Evolutionary conservation across 2,329 filamentous ascomycete genomes (phyloP), one percentile per base, ranked within the genome.

Genomic region (Diplodia sapinea): DNA sequence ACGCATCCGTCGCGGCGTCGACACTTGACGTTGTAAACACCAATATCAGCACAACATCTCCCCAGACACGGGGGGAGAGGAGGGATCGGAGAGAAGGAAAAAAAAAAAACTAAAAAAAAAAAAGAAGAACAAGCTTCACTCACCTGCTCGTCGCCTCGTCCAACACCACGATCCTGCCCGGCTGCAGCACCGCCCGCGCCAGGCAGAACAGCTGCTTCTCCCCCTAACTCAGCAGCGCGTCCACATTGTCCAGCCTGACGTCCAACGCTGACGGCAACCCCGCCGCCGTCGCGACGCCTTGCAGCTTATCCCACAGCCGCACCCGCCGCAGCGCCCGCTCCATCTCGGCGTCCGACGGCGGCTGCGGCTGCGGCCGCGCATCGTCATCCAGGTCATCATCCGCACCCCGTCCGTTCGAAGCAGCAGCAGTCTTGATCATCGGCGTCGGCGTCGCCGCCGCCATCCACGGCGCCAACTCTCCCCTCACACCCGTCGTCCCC

Each of bases 181-280:
- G 73, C 47, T 74, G 69, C 8, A 90, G 74, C 20, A 90, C 80
- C 0, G 87, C 88, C 0, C 88, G 77, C 0, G 85, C 88, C 1
- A 91, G 81, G 70, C 84, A 87, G 71, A 91, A 88, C 0, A 91
- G 80, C 72, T 91, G 88, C 54, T 83, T 83, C 74, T 91, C 88
- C 0, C 89, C 89, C 26, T 75, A 72, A 11, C 61, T 64, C 11
- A 68, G 68, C 26, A 73, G 54, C 36, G 57, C 66, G 9, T 70
- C 70, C 17, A 70, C 62, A 29, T 69, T 66, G 23, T 72, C 68
- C 17, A 70, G 49, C 33, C 51, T 68, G 11, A 69, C 20, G 50
- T 72, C 70, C 8, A 72, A 66, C 5, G 64, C 68, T 12, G 68
- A 67, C 33, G 26, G 13, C 4, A 2, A 6, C 17, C 56, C 61